Percentiles rank a stretch among this genome's conserved stretches.
Conservation (phyloP, 345 rosid genomes). For the Linum usitatissimum region DNA sequence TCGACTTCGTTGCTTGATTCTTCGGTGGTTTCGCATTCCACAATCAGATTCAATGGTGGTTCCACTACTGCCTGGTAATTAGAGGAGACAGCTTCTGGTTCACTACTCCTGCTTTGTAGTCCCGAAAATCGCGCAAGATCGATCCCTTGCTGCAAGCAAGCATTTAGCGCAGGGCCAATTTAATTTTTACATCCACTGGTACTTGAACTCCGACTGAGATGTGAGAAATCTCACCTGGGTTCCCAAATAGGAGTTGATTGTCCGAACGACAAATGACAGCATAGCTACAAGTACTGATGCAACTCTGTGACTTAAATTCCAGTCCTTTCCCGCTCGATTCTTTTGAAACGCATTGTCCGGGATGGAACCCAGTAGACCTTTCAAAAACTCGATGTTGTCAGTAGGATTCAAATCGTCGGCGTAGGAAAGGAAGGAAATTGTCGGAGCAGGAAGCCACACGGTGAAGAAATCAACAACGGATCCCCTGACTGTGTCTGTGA, state of each 20-base stretch:
- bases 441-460: constrained; percentile 94
- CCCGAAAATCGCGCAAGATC: constrained; percentile 86
- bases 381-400: constrained; percentile 45
- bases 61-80: constrained; percentile 31
- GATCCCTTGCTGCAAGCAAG: constrained; percentile 68
- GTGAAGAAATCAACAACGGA: constrained; percentile 78
- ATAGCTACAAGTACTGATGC: constrained; percentile 73
- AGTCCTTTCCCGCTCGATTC: constrained; percentile 65
- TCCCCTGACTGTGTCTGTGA: constrained; percentile 78
- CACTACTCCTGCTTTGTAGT: constrained; percentile 50
- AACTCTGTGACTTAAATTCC: constrained; percentile 64
- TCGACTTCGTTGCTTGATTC: constrained; percentile 46
- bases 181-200: neutral
- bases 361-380: constrained; percentile 72
- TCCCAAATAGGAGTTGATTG: constrained; percentile 83
- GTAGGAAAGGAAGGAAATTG: constrained; percentile 67
- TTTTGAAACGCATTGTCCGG: constrained; percentile 96
- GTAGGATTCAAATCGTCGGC: constrained; percentile 40
- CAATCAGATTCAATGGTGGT: constrained; percentile 26
- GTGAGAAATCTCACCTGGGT: constrained; percentile 48
- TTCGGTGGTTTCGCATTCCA: constrained; percentile 42
- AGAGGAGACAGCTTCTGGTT: constrained; percentile 17
- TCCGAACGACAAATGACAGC: constrained; percentile 75
- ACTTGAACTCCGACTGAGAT: neutral
- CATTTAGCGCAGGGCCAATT: constrained; percentile 13